A percentile compares a stretch with the other conserved stretches of the same genome.
Evolutionary conservation across 176 grass and related monocot species (phyloP).

Genomic region (Olyra latifolia): DNA sequence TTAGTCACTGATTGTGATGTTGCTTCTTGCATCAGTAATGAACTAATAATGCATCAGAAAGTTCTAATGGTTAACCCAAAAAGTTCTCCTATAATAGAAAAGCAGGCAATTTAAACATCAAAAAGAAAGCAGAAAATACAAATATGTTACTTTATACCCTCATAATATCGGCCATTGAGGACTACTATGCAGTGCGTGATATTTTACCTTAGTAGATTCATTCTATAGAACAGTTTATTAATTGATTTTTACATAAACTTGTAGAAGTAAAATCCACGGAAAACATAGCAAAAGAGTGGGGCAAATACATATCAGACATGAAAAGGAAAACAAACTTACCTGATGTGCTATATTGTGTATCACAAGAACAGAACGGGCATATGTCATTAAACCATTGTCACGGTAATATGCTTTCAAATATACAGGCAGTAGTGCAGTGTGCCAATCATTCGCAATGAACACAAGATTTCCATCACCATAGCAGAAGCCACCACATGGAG

Average conservation of each 20-base stretch:
- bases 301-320: conserved; percentile 18
- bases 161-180: background rate
- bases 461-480: conserved; percentile 96
- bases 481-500: conserved; percentile 87
- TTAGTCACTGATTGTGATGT: background rate
- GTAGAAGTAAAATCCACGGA: conserved; percentile 4
- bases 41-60: conserved; percentile 16
- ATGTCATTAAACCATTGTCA: conserved; percentile 84
- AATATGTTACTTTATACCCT: background rate
- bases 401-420: conserved; percentile 93
- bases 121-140: background rate
- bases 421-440: conserved; percentile 76
- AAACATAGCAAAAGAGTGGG: background rate
- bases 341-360: conserved; percentile 99
- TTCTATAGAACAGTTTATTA: background rate
- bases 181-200: background rate
- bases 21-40: background rate
- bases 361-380: conserved; percentile 77
- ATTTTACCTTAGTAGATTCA: background rate
- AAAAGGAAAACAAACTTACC: conserved; percentile 38
- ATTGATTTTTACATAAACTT: conserved; percentile 9
- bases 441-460: conserved; percentile 98
- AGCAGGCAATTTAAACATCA: background rate
- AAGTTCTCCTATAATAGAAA: background rate
- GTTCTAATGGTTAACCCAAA: background rate